A percentile compares a stretch with the other conserved stretches of the same genome.
Conservation (phyloP, 139 green algal species). For the Bryopsis sp. region DNA sequence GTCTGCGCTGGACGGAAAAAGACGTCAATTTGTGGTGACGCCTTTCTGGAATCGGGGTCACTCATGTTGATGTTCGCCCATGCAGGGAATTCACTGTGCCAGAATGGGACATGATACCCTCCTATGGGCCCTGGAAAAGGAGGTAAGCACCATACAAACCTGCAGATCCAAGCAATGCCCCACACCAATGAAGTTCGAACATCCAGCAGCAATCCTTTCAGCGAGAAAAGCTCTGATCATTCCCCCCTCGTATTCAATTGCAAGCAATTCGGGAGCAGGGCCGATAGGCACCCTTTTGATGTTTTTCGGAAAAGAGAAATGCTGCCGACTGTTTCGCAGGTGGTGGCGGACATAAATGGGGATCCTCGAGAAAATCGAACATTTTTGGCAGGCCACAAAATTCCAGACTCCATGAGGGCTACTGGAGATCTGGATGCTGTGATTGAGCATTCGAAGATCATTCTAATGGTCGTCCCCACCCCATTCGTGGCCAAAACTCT, state of each 20-base stretch:
- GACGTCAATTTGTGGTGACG: background rate
- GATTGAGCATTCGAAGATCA: slow-evolving; percentile 36
- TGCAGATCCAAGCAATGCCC: background rate
- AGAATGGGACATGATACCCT: slow-evolving; percentile 54
- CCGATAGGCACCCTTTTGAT: background rate
- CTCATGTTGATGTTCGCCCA: background rate
- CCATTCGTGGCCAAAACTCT: slow-evolving; percentile 60
- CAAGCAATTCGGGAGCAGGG: too few relatives aligned
- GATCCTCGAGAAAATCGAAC: slow-evolving; percentile 45
- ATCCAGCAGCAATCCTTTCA: too few relatives aligned
- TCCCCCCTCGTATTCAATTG: too few relatives aligned
- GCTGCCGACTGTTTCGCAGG: slow-evolving; percentile 7
- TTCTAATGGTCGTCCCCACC: slow-evolving; percentile 75
- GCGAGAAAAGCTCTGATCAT: too few relatives aligned
- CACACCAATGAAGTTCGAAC: too few relatives aligned
- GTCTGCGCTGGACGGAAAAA: background rate
- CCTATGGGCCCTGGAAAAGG: slow-evolving; percentile 54
- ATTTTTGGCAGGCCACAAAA: slow-evolving; percentile 42
- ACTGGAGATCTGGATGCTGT: slow-evolving; percentile 35
- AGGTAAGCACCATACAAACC: slow-evolving; percentile 23
- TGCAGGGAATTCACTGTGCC: slow-evolving; percentile 40
- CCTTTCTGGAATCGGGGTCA: background rate
- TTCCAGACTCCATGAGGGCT: slow-evolving; percentile 39
- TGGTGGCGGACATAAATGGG: slow-evolving; percentile 54
- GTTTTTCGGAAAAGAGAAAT: slow-evolving; percentile 2